Percentiles rank a stretch among this genome's conserved stretches.
Evolutionary conservation across 2,329 filamentous ascomycete species (phyloP).

Genomic region (Coniochaeta hoffmannii): DNA sequence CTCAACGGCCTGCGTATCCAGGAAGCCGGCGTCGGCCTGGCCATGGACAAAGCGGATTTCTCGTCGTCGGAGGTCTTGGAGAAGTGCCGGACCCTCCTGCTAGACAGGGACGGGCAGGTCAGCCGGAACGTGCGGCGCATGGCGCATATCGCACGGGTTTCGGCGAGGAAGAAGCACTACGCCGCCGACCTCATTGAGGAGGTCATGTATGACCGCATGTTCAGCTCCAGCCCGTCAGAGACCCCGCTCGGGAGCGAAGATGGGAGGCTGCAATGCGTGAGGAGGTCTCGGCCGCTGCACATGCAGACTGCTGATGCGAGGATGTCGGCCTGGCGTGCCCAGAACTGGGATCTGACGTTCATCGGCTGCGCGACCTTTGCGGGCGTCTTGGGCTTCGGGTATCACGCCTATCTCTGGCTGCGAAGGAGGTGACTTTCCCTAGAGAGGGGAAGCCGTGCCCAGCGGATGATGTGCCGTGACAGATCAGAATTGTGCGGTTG

Average conservation of each 20-base stretch:
- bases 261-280: not conserved
- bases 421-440: not conserved
- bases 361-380: not conserved
- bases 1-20: slow-evolving; percentile 27
- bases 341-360: slow-evolving; percentile 28
- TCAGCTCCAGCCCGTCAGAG: not conserved
- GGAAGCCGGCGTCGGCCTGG: slow-evolving; percentile 24
- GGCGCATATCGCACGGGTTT: slow-evolving; percentile 28
- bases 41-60: slow-evolving; percentile 29
- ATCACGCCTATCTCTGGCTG: not conserved
- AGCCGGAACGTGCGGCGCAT: slow-evolving; percentile 26
- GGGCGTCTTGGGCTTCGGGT: not conserved
- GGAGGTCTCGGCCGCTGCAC: slow-evolving; percentile 27
- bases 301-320: slow-evolving; percentile 34
- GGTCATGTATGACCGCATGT: slow-evolving; percentile 24
- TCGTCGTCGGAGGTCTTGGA: slow-evolving; percentile 21
- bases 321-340: slow-evolving; percentile 29
- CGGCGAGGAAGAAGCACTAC: slow-evolving; percentile 26
- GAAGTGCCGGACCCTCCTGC: slow-evolving; percentile 19
- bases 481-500: no score
- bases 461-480: no score
- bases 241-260: not conserved
- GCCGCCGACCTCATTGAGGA: slow-evolving; percentile 34
- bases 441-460: no score
- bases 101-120: slow-evolving; percentile 21